A percentile compares a stretch with the other conserved stretches of the same genome.
These are phyloP conservation scores for Fagopyrum tataricum DNA, from an alignment of 148 eudicot genomes.

Conservation along the genomic window DNA sequence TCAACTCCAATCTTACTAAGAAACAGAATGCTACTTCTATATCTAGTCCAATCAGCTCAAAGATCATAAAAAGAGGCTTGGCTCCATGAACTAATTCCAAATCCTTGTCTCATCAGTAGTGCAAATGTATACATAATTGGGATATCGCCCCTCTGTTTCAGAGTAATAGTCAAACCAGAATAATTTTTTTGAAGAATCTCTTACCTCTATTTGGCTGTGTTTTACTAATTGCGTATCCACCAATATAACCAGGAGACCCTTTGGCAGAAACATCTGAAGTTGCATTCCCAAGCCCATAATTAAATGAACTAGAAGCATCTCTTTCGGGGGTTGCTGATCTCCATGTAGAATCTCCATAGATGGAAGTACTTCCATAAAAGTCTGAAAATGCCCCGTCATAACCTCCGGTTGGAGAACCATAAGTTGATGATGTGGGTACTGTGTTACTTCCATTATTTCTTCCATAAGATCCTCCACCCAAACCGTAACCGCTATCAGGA, in stretches of 20 bases:
- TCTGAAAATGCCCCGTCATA: constrained; percentile 56
- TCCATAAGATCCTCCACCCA: constrained; percentile 49
- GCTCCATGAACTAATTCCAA: neutral
- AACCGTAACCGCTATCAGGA: constrained; percentile 29
- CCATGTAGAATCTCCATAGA: constrained; percentile 58
- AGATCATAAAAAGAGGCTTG: constrained; percentile 6
- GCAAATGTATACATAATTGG: neutral
- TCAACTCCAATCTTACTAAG: neutral
- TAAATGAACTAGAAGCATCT: constrained; percentile 52
- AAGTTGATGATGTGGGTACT: constrained; percentile 38
- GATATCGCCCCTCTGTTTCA: constrained; percentile 2
- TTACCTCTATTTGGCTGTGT: constrained; percentile 61
- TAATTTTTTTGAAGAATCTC: neutral
- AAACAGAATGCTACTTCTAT: neutral
- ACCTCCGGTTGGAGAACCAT: constrained; percentile 42
- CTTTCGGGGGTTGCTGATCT: constrained; percentile 49
- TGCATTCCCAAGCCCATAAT: constrained; percentile 54
- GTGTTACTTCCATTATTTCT: constrained; percentile 36
- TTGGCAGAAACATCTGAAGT: constrained; percentile 38
- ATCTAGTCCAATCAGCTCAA: neutral
- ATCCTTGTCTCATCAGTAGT: neutral
- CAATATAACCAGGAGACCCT: constrained; percentile 51
- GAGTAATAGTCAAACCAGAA: neutral
- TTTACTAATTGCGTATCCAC: constrained; percentile 49
- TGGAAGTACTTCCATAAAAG: constrained; percentile 51